These are phyloP conservation scores for Phytophthora hibernalis DNA, from an alignment of 352 stramenopile species.

Conservation along the genomic window DNA sequence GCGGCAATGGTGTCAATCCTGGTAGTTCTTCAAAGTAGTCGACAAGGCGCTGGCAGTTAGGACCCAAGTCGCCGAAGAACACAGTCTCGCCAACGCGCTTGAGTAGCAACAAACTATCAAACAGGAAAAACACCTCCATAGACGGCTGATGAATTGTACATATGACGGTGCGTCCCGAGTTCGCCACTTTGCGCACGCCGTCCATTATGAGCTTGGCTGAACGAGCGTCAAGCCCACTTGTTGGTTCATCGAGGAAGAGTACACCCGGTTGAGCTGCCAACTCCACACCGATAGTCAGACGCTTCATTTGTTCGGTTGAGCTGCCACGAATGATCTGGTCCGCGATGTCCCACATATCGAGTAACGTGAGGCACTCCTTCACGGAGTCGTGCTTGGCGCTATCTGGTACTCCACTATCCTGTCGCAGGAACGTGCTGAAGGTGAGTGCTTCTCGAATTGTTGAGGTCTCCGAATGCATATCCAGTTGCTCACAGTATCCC, in stretches of 20 bases:
- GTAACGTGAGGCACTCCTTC: slow-evolving; percentile 80
- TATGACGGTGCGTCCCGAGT: slow-evolving; percentile 77
- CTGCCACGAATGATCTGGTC: slow-evolving; percentile 37
- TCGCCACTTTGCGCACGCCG: slow-evolving; percentile 54
- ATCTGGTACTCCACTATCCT: slow-evolving; percentile 41
- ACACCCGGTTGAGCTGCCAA: slow-evolving; percentile 43
- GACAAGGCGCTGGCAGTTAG: slow-evolving; percentile 40
- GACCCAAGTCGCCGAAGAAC: slow-evolving; percentile 80
- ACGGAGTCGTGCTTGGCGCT: slow-evolving; percentile 57
- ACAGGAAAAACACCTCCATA: slow-evolving; percentile 51
- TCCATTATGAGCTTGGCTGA: slow-evolving; percentile 66
- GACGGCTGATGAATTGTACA: slow-evolving; percentile 40
- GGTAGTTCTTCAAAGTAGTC: slow-evolving; percentile 62
- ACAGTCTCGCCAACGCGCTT: slow-evolving; percentile 77
- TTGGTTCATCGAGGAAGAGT: slow-evolving; percentile 57
- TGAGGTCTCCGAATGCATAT: slow-evolving; percentile 82
- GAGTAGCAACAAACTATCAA: slow-evolving; percentile 80
- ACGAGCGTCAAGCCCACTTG: slow-evolving; percentile 65
- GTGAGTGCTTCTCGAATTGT: slow-evolving; percentile 90
- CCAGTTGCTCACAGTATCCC: slow-evolving; percentile 78
- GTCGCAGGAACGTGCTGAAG: slow-evolving; percentile 86
- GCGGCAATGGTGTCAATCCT: slow-evolving; percentile 41
- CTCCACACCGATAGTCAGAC: slow-evolving; percentile 48
- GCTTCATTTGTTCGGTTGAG: slow-evolving; percentile 49
- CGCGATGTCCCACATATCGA: slow-evolving; percentile 66